Evolutionary conservation across 805 yeast genomes (phyloP).

Genomic region (Lipomyces lipofer): DNA sequence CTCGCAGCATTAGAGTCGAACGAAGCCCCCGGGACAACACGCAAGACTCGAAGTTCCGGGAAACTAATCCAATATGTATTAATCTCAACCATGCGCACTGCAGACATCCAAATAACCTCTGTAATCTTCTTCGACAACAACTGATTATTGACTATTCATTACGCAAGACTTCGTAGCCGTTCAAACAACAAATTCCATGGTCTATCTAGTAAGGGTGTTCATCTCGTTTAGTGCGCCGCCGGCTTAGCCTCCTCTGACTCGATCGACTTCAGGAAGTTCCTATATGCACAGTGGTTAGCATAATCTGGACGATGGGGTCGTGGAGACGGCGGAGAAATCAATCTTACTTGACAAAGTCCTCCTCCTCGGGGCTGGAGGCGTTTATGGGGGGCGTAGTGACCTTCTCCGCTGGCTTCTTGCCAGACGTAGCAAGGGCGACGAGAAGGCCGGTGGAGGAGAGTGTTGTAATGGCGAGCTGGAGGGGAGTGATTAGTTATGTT

Average conservation of each 20-base stretch:
- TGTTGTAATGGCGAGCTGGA: slow-evolving; percentile 77
- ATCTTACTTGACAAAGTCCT: slow-evolving; percentile 62
- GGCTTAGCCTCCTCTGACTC: slow-evolving; percentile 27
- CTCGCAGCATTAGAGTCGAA: no score
- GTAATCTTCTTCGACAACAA: no score
- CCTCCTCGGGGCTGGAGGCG: slow-evolving; percentile 85
- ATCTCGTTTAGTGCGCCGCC: slow-evolving; percentile 10
- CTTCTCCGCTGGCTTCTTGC: slow-evolving; percentile 49
- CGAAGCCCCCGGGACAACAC: no score
- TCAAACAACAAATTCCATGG: no score
- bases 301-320: neutral
- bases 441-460: slow-evolving; percentile 65
- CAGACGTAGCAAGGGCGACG: slow-evolving; percentile 70
- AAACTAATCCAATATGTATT: no score
- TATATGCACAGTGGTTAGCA: neutral
- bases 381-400: slow-evolving; percentile 67
- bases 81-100: no score
- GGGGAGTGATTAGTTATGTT: no score
- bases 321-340: neutral
- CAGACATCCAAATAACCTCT: no score
- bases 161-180: no score
- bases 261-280: slow-evolving; percentile 28
- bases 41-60: no score
- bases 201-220: no score
- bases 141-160: no score